Evolutionary conservation across 768 basidiomycete species (phyloP).

Genomic region (Boletus barrowsii): DNA sequence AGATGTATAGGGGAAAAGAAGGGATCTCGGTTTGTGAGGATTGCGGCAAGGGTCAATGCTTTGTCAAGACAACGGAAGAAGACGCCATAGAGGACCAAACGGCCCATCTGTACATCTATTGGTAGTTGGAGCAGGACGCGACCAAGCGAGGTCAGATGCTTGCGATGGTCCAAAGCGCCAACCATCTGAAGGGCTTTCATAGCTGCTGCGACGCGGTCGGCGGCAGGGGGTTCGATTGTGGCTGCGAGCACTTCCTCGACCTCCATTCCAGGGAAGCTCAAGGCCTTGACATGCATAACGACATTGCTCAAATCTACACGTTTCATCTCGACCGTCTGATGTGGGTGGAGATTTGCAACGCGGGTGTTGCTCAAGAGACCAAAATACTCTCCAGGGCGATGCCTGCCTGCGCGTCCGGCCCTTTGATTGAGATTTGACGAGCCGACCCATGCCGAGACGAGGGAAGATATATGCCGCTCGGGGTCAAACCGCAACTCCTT

Average conservation of each 20-base stretch:
- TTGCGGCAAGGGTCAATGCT: slow-evolving; percentile 86
- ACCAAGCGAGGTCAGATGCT: slow-evolving; percentile 83
- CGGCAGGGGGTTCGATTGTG: slow-evolving; percentile 85
- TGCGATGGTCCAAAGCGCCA: slow-evolving; percentile 75
- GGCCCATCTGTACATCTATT: slow-evolving; percentile 86
- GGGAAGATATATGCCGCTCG: slow-evolving; percentile 79
- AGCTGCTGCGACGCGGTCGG: slow-evolving; percentile 72
- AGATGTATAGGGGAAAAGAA: slow-evolving; percentile 81
- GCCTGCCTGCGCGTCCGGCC: slow-evolving; percentile 89
- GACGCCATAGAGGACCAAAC: slow-evolving; percentile 83
- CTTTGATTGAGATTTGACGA: slow-evolving; percentile 87
- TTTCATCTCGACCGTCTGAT: slow-evolving; percentile 96
- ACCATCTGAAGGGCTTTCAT: slow-evolving; percentile 79
- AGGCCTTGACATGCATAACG: slow-evolving; percentile 95
- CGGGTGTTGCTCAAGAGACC: slow-evolving; percentile 71
- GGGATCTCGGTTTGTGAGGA: slow-evolving; percentile 86
- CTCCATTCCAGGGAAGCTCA: slow-evolving; percentile 81
- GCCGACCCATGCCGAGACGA: slow-evolving; percentile 90
- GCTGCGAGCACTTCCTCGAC: slow-evolving; percentile 84
- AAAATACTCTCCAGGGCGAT: slow-evolving; percentile 87
- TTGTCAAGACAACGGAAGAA: slow-evolving; percentile 92
- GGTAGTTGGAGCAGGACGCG: slow-evolving; percentile 86
- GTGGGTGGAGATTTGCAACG: slow-evolving; percentile 59
- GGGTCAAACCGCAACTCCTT: slow-evolving; percentile 92
- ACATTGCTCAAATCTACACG: slow-evolving; percentile 85